Evolutionary conservation across 2,329 filamentous ascomycete genomes (phyloP).

Genomic region (Colletotrichum brevisporum): DNA sequence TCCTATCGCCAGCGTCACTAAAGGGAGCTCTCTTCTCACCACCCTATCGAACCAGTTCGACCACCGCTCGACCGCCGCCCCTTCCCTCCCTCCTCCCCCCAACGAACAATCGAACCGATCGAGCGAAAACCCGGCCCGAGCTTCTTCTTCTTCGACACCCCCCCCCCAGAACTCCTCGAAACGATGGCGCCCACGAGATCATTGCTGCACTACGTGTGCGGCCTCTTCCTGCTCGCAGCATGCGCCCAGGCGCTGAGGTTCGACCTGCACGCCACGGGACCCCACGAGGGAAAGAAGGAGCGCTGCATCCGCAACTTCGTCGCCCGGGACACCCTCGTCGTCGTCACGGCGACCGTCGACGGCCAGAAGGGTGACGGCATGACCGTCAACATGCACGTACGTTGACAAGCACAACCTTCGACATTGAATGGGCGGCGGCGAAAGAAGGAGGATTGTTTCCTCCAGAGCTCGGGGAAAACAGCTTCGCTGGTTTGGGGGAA

Average conservation of each 20-base stretch:
- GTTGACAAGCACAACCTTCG: constrained; percentile 49
- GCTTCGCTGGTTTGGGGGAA: neutral
- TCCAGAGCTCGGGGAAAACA: neutral
- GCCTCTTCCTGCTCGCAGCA: constrained; percentile 68
- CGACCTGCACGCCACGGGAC: constrained; percentile 81
- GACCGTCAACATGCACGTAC: constrained; percentile 92
- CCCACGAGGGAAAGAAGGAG: constrained; percentile 77
- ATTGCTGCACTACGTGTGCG: constrained; percentile 71
- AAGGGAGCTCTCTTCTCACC: constrained; percentile 38
- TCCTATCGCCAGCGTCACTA: constrained; percentile 35
- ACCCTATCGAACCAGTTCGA: constrained; percentile 20
- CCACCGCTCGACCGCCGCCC: constrained; percentile 15
- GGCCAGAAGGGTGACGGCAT: constrained; percentile 94
- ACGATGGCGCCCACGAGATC: constrained; percentile 65
- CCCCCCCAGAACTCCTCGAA: neutral
- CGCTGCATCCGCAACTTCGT: constrained; percentile 98
- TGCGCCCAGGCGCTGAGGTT: constrained; percentile 86
- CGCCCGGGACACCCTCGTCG: constrained; percentile 89
- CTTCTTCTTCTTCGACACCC: neutral
- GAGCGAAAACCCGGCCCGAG: neutral
- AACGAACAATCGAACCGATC: constrained; percentile 2
- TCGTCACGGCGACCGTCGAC: constrained; percentile 90
- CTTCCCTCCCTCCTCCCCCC: constrained; percentile 60
- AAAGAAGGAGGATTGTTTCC: too few species aligned
- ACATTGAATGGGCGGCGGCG: too few species aligned